Base-by-base conservation (phyloP, 192 early-diverging fungal species). In the Allomyces macrogynus region DNA sequence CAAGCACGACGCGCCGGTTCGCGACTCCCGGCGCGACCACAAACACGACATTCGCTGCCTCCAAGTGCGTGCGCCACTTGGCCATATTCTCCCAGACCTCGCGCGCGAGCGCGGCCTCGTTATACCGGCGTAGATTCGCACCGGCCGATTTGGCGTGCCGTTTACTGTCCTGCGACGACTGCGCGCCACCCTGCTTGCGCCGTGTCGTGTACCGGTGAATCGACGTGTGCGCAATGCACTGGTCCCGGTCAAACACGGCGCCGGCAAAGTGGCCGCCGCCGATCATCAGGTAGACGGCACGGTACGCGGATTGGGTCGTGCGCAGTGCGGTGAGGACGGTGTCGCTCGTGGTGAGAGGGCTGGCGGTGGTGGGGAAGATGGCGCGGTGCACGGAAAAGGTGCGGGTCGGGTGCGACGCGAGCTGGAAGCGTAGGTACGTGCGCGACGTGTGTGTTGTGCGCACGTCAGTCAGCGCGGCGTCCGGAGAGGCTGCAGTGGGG, bases 191-290 rank as follows among this genome's bases (percentile, higher is more conserved):
- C 71, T 99, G 95, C 69, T 97, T 95, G 64, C 87, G 76, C 42
- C 95, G 84, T 4, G 92, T 94, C 7, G 95, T 99, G 74, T 99
- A 99, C 43, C 95, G 80, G 70, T 94, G 92, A 66, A 95, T 85
- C 24, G 92, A 90, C 74, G 97, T 99, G 77, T 97, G 91, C 0
- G 76, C 83, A 5, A 90, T 54, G 26, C 81, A 81, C 23, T 74
- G 75, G 27, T 71, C 71, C 66, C 85, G 77, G 70, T 93, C 90
- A 64, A 94, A 78, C 10, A 98, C 81, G 4, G 86, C 81, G 16
- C 86, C 95, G 9, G 90, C 90, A 79, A 99, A 99, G 69, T 90
- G 87, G 14, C 94, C 90, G 62, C 84, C 86, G n/a, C 84, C 82
- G 32, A 90, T 66, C 79, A 87, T 83, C 23, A 97, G 65, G 49